Evolutionary conservation across 1,284 basidiomycete genomes (phyloP).

Genomic region (Trichosporon coremiiforme): DNA sequence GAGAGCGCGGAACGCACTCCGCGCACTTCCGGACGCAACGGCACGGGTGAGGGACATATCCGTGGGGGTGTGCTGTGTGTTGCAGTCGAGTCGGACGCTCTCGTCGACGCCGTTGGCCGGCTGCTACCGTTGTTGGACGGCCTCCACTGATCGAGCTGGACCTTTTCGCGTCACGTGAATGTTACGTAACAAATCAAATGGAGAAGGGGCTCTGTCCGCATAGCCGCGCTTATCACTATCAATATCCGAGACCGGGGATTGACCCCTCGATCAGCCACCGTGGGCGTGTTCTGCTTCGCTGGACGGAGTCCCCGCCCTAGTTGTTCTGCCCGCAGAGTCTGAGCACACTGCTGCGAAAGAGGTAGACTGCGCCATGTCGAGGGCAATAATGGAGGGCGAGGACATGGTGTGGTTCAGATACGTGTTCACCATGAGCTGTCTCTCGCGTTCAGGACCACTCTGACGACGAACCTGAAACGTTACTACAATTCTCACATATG

Average conservation of each 20-base stretch:
- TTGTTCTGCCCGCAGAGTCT: not conserved
- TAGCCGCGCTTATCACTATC: constrained; percentile 1
- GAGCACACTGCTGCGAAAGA: not conserved
- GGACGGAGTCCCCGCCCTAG: not conserved
- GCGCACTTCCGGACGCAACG: constrained; percentile 8
- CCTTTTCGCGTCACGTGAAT: not conserved
- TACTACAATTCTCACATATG: not conserved
- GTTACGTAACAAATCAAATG: not conserved
- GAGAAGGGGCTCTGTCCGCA: not conserved
- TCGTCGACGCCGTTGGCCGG: not conserved
- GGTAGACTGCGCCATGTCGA: not conserved
- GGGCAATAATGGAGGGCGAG: no score
- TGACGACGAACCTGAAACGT: not conserved
- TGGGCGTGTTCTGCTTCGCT: not conserved
- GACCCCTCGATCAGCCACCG: not conserved
- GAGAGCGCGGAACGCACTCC: not conserved
- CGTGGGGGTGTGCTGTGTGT: not conserved
- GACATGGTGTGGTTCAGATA: not conserved
- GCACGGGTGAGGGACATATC: not conserved
- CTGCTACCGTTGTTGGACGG: not conserved
- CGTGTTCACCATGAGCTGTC: not conserved
- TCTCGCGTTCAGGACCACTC: not conserved
- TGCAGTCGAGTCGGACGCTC: not conserved
- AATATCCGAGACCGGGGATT: not conserved
- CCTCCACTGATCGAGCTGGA: constrained; percentile 10